Conservation (phyloP, 2,329 filamentous ascomycete genomes). For the Nemania abortiva region DNA sequence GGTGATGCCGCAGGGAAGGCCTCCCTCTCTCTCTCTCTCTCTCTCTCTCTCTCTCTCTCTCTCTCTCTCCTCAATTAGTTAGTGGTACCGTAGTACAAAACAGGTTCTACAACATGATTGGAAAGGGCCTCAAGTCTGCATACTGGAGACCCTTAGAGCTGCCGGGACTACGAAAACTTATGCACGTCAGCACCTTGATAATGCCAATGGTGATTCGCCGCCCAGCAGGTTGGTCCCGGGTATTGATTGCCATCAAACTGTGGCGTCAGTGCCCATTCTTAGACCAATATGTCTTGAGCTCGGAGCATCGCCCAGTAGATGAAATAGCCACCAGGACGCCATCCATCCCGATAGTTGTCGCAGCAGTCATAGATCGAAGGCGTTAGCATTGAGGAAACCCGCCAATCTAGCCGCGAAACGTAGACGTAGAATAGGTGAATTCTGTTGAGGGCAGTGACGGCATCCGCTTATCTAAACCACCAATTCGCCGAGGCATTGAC, state of each 20-base stretch:
- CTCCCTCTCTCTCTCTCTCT: too few relatives aligned
- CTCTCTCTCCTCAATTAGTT: too few relatives aligned
- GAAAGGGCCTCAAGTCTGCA: too few relatives aligned
- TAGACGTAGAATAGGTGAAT: neutral
- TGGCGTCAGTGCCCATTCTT: neutral
- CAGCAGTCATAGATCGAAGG: neutral
- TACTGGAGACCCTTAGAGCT: too few relatives aligned
- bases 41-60: too few relatives aligned
- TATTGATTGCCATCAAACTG: neutral
- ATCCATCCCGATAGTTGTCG: neutral
- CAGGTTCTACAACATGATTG: too few relatives aligned
- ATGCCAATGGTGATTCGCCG: neutral
- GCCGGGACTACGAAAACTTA: neutral
- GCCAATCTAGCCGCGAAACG: neutral
- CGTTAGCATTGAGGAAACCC: neutral
- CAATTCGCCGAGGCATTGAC: constrained; percentile 72
- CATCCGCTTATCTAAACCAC: constrained; percentile 75
- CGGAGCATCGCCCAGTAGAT: too few relatives aligned
- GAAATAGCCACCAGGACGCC: neutral
- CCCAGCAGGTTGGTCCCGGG: neutral
- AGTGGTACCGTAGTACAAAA: too few relatives aligned
- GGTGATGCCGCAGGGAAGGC: too few relatives aligned
- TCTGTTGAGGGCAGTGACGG: too few relatives aligned
- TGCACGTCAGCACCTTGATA: neutral
- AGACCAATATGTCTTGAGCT: too few relatives aligned